Percentiles rank a stretch among this genome's conserved stretches.
Evolutionary conservation across 805 yeast species (phyloP).

Genomic region (Nematodospora valgi): DNA sequence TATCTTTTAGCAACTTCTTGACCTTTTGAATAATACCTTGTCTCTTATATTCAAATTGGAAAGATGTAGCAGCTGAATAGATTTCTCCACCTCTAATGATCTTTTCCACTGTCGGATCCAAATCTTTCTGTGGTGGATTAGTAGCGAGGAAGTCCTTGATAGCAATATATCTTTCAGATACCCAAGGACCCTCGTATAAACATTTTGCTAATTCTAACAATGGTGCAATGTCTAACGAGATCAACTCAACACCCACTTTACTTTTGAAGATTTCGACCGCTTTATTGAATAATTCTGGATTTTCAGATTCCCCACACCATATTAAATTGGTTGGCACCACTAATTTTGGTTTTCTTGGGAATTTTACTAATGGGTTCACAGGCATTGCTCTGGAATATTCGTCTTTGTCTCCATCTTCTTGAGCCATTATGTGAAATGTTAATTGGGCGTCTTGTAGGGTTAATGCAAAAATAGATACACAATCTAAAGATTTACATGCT

Average conservation of each 20-base stretch:
- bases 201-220: constrained; percentile 79
- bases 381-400: constrained; percentile 82
- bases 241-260: constrained; percentile 50
- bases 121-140: constrained; percentile 62
- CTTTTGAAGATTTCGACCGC: constrained; percentile 49
- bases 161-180: constrained; percentile 89
- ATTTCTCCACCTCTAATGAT: constrained; percentile 78
- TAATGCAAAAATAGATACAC: constrained; percentile 82
- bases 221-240: constrained; percentile 68
- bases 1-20: constrained; percentile 46
- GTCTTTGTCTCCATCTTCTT: constrained; percentile 64
- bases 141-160: constrained; percentile 66
- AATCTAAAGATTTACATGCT: constrained; percentile 92
- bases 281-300: constrained; percentile 61
- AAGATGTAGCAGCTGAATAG: constrained; percentile 78
- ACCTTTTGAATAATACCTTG: constrained; percentile 72
- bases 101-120: constrained; percentile 79
- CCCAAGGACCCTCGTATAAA: constrained; percentile 98
- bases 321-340: constrained; percentile 73
- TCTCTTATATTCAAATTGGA: constrained; percentile 83
- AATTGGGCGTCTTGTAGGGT: constrained; percentile 81
- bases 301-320: constrained; percentile 81
- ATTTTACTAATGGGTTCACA: constrained; percentile 55
- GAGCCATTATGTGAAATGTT: constrained; percentile 66
- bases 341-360: constrained; percentile 57